Conservation (phyloP, 1,284 basidiomycete species). For the Irpex rosettiformis region DNA sequence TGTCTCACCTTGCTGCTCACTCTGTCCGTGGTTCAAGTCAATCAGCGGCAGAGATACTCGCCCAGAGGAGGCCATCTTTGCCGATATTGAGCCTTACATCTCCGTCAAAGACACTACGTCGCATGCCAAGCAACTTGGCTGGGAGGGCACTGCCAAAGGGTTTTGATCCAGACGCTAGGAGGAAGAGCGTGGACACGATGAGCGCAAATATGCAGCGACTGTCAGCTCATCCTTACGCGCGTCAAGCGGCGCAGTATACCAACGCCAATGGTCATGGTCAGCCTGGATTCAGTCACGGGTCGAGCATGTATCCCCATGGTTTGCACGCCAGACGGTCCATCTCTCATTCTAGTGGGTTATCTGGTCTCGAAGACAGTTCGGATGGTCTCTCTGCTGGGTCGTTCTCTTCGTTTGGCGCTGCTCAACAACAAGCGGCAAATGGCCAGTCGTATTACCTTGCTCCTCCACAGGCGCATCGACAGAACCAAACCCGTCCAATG, state of each 20-base stretch:
- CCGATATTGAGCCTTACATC: conserved; percentile 12
- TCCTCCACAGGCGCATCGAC: background rate
- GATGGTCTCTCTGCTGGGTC: background rate
- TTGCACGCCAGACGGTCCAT: background rate
- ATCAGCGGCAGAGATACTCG: conserved; percentile 11
- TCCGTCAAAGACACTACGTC: background rate
- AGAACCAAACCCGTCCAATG: background rate
- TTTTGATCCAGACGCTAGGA: conserved; percentile 10
- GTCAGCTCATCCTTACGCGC: conserved; percentile 58
- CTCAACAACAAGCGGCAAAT: background rate
- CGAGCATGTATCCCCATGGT: conserved; percentile 12
- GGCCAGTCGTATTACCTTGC: background rate
- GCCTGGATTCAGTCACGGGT: conserved; percentile 7
- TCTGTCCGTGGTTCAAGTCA: background rate
- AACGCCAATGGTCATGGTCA: background rate
- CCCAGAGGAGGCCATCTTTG: conserved; percentile 13
- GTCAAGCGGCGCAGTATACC: conserved; percentile 46
- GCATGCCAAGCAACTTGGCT: background rate
- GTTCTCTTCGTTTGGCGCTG: background rate
- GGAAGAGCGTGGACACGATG: conserved; percentile 26
- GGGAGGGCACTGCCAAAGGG: conserved; percentile 1
- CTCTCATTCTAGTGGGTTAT: background rate
- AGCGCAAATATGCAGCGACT: conserved; percentile 61
- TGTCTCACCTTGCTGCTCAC: background rate
- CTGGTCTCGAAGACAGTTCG: background rate